Evolutionary conservation across 73 alveolate species (phyloP).

Genomic region (Tetrahymena thermophila): DNA sequence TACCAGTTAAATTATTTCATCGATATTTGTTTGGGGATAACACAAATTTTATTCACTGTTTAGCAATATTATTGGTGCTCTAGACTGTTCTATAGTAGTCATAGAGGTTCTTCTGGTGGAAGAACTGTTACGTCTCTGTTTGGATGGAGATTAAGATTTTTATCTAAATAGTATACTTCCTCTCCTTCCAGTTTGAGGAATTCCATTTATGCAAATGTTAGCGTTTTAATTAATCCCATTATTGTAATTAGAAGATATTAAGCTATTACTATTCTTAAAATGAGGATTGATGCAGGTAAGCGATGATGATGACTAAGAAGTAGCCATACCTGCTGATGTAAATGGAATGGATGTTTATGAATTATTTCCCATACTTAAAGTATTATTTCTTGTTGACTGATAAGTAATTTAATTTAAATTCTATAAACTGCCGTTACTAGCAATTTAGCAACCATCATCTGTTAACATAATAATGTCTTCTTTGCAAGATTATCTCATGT

Average conservation of each 20-base stretch:
- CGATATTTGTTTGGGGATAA: not conserved
- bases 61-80: not conserved
- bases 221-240: not conserved
- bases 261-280: not conserved
- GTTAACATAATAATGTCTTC: not conserved
- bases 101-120: not conserved
- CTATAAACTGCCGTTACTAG: not conserved
- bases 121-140: not conserved
- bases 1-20: not conserved
- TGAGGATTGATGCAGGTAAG: not conserved
- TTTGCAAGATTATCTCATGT: not conserved
- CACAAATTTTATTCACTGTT: not conserved
- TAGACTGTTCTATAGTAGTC: not conserved
- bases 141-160: not conserved
- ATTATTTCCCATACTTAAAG: not conserved
- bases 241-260: not conserved
- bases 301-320: not conserved
- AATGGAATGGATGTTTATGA: not conserved
- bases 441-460: not conserved
- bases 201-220: not conserved
- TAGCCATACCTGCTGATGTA: not conserved
- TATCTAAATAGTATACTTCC: not conserved
- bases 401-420: not conserved
- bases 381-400: not conserved
- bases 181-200: not conserved